Conservation (phyloP, 108 stramenopile species). For the Craspedostauros australis region DNA sequence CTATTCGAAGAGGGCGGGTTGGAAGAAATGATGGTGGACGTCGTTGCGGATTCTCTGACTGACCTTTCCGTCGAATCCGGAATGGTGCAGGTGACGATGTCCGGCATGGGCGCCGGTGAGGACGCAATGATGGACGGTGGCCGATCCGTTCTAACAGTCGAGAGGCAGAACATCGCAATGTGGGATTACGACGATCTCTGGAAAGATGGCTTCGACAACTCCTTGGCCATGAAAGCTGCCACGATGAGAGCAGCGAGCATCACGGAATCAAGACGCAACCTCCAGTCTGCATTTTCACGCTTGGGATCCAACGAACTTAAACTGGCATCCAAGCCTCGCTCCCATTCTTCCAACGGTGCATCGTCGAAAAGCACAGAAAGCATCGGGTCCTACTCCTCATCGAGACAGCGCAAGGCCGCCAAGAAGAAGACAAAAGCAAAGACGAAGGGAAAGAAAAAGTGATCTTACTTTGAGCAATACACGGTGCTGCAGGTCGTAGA, state of each 20-base stretch:
- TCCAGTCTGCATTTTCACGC: conserved; percentile 30
- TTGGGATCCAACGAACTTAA: conserved; percentile 15
- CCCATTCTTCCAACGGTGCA: not conserved
- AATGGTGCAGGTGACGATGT: not conserved
- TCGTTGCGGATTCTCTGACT: conserved; percentile 29
- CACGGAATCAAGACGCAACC: conserved; percentile 28
- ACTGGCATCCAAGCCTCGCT: not conserved
- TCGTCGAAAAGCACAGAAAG: conserved; percentile 9
- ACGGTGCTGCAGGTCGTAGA: too few species aligned
- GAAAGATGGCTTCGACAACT: conserved; percentile 29
- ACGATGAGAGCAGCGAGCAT: conserved; percentile 11
- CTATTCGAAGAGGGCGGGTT: conserved; percentile 53
- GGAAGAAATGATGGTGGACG: conserved; percentile 49
- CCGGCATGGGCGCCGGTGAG: not conserved
- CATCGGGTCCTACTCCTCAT: conserved; percentile 26
- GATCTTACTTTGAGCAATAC: too few species aligned
- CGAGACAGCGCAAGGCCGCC: conserved; percentile 52
- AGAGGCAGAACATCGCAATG: conserved; percentile 56
- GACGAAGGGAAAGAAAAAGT: conserved; percentile 22
- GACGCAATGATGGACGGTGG: conserved; percentile 11
- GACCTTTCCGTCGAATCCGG: conserved; percentile 10
- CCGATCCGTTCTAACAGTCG: conserved; percentile 34
- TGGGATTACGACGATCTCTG: conserved; percentile 54
- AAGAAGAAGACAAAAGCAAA: conserved; percentile 25
- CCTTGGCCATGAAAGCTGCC: too few species aligned